Evolutionary conservation across 2,329 filamentous ascomycete species (phyloP), one percentile per base, ranked within the genome.

Genomic region (Cladophialophora immunda): DNA sequence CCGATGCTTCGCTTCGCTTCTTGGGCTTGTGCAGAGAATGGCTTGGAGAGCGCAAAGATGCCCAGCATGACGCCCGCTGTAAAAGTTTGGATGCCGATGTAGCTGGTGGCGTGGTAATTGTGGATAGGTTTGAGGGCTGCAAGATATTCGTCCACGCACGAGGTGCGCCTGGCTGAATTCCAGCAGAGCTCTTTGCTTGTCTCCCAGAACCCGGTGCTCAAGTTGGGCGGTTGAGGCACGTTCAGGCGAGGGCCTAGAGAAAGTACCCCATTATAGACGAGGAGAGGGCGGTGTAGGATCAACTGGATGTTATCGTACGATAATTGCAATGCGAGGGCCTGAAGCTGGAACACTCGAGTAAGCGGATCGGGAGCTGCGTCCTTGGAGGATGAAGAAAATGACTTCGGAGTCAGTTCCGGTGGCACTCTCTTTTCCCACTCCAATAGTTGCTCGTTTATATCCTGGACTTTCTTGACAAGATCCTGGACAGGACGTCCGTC

Each of bases 61-160:
- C 78, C 76, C 58, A 83, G 75, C n/a, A 82, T 80, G 15, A 82
- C 78, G 4, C 80, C 78, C 0, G 80, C 78, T 55, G 81, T 80
- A 73, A 82, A 82, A 11, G 81, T 64, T 56, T 82, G 82, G 65
- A 82, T 81, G 4, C 77, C 81, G 15, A 82, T 69, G 60, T 81
- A 82, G 5, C 79, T 76, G 3, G 81, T 78, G 2, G 81, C 71
- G 66, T 82, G 80, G n/a, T 76, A 81, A 22, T 81, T 77, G 0
- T 73, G 78, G 1, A 79, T 79, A 6, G 77, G 76, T 25, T 75
- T 74, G 5, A 82, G 76, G 1, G 76, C 78, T 1, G 34, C 27
- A 2, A 45, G n/a, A 41, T 60, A 38, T 34, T 66, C 25, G 25
- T 15, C 45, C 5, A 81, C 72, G 17, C 73, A 75, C 0, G 80